A percentile compares a stretch with the other conserved stretches of the same genome.
Conservation (phyloP, 1,284 basidiomycete genomes). For the Ustilago curta region DNA sequence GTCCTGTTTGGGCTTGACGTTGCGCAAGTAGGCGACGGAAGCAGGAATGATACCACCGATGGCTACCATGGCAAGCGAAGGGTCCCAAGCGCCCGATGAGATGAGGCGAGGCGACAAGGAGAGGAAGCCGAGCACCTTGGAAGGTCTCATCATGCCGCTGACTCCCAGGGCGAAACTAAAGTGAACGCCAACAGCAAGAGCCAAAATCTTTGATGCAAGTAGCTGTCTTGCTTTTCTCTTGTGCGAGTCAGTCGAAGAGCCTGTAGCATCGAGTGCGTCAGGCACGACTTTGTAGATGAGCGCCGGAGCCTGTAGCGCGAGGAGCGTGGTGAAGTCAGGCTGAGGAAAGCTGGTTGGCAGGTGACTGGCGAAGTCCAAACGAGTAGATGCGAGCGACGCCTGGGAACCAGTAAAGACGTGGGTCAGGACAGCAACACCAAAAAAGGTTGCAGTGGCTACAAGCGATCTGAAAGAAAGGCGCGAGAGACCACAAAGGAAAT, state of each 20-base stretch:
- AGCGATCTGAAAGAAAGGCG: slow-evolving; percentile 62
- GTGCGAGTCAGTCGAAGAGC: background rate
- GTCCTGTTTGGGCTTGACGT: slow-evolving; percentile 47
- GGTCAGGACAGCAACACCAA: slow-evolving; percentile 61
- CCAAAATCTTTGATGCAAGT: slow-evolving; percentile 42
- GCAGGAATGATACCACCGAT: slow-evolving; percentile 71
- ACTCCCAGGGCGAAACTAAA: slow-evolving; percentile 66
- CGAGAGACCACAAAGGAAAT: slow-evolving; percentile 67
- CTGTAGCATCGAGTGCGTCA: slow-evolving; percentile 9
- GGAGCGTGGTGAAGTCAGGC: slow-evolving; percentile 34
- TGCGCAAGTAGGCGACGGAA: slow-evolving; percentile 66
- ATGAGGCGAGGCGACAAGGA: slow-evolving; percentile 22
- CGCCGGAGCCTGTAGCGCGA: slow-evolving; percentile 55
- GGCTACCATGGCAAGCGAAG: slow-evolving; percentile 71
- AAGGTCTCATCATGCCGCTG: slow-evolving; percentile 64
- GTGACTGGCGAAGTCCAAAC: slow-evolving; percentile 9
- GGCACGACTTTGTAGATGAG: slow-evolving; percentile 42
- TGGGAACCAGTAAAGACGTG: slow-evolving; percentile 32
- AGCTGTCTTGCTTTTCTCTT: slow-evolving; percentile 14
- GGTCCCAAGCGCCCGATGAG: slow-evolving; percentile 69
- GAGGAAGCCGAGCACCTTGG: slow-evolving; percentile 32
- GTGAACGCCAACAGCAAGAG: slow-evolving; percentile 60
- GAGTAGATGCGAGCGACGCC: background rate
- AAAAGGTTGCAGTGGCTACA: slow-evolving; percentile 63
- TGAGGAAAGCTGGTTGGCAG: slow-evolving; percentile 24